Percentiles rank a stretch among this genome's conserved stretches.
These are phyloP conservation scores for Diversispora epigaea DNA, from an alignment of 192 early-diverging fungal species.

Conservation along the genomic window DNA sequence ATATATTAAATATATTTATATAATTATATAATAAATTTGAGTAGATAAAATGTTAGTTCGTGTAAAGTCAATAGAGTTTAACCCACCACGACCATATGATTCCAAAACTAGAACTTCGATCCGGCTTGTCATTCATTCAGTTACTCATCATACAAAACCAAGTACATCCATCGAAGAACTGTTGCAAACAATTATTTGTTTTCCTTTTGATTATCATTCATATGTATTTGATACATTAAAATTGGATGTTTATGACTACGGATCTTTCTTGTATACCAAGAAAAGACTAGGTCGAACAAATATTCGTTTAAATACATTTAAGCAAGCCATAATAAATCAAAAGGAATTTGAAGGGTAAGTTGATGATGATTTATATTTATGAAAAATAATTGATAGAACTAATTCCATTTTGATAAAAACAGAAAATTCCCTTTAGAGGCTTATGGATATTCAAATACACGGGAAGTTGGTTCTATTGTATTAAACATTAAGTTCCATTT, in stretches of 20 bases:
- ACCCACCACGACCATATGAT: not conserved
- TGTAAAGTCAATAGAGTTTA: not conserved
- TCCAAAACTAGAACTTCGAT: slow-evolving; percentile 12
- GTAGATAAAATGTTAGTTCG: slow-evolving; percentile 19
- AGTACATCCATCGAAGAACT: slow-evolving; percentile 10
- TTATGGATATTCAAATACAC: not conserved
- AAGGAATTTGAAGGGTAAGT: slow-evolving; percentile 17
- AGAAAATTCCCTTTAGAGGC: slow-evolving; percentile 11
- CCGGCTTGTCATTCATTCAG: not conserved
- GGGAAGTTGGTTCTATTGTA: not conserved
- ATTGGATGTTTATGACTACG: slow-evolving; percentile 23
- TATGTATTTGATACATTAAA: slow-evolving; percentile 22
- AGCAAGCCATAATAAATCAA: not conserved
- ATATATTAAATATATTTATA: not conserved
- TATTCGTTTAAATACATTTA: slow-evolving; percentile 8
- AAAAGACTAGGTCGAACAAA: slow-evolving; percentile 5
- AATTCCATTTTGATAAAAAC: not conserved
- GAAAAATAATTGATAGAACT: not conserved
- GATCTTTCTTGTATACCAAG: slow-evolving; percentile 4
- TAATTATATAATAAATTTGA: not conserved
- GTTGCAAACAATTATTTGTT: not conserved
- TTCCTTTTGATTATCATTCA: slow-evolving; percentile 31
- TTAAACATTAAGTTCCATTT: slow-evolving; percentile 17
- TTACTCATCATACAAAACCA: slow-evolving; percentile 15
- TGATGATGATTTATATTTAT: not conserved